These are phyloP conservation scores for Skeletonema menzelii DNA, from an alignment of 108 stramenopile species.

Conservation along the genomic window DNA sequence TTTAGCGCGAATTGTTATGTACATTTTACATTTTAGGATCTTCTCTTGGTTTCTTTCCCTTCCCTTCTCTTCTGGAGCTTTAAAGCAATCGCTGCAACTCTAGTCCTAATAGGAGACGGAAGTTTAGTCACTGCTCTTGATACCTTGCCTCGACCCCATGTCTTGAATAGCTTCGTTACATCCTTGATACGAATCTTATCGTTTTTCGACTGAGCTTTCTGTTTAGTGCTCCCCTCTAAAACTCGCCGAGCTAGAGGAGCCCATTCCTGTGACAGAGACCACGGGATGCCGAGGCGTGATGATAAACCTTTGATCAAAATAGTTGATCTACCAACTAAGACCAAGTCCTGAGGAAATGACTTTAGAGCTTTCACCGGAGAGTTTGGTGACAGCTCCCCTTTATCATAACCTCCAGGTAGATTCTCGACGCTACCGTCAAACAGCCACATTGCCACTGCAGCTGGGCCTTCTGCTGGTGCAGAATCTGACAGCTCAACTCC, in stretches of 20 bases:
- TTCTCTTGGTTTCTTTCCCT: constrained; percentile 24
- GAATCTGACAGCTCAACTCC: constrained; percentile 82
- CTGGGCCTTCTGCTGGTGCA: constrained; percentile 75
- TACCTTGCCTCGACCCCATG: constrained; percentile 71
- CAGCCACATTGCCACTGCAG: constrained; percentile 92
- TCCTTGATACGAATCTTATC: constrained; percentile 64
- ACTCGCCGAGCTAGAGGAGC: constrained; percentile 70
- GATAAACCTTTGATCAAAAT: constrained; percentile 94
- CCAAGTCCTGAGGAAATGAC: constrained; percentile 93
- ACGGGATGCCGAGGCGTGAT: constrained; percentile 79
- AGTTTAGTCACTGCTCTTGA: constrained; percentile 48
- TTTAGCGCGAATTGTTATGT: constrained; percentile 28
- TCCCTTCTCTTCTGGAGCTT: constrained; percentile 57
- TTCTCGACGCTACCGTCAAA: constrained; percentile 81
- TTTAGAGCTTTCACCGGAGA: constrained; percentile 91
- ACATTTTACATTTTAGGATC: not conserved
- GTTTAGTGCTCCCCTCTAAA: constrained; percentile 26
- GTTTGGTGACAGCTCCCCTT: constrained; percentile 83
- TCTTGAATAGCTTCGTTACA: constrained; percentile 51
- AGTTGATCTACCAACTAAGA: constrained; percentile 89
- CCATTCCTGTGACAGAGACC: constrained; percentile 87
- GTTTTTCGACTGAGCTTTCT: not conserved
- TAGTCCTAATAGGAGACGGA: constrained; percentile 62
- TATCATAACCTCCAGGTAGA: constrained; percentile 91
- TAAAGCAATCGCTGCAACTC: constrained; percentile 55